Percentiles rank a stretch among this genome's conserved stretches.
These are phyloP conservation scores for Pythium phragmiticola DNA, from an alignment of 352 stramenopile genomes.

Conservation along the genomic window DNA sequence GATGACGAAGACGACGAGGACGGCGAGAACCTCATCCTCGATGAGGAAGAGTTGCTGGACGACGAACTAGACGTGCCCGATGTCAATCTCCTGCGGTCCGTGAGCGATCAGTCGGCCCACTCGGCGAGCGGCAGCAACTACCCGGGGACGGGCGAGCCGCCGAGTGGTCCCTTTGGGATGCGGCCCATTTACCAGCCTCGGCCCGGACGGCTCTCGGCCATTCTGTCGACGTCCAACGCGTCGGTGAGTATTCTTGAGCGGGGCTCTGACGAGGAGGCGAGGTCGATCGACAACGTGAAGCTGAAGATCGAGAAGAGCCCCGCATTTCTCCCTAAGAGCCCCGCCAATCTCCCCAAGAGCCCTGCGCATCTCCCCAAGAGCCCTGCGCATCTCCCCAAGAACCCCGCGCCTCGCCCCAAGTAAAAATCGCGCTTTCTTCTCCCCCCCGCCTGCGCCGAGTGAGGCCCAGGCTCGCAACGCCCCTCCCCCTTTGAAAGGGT, in stretches of 20 bases:
- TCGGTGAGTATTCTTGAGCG: conserved; percentile 34
- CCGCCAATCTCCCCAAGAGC: too few relatives aligned
- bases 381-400: not conserved
- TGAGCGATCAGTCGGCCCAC: conserved; percentile 15
- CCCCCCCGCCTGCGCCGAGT: too few relatives aligned
- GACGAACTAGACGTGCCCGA: conserved; percentile 17
- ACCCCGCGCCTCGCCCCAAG: not conserved
- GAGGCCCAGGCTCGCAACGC: too few relatives aligned
- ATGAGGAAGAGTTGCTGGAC: conserved; percentile 26
- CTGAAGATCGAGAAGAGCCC: conserved; percentile 15
- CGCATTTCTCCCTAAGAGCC: not conserved
- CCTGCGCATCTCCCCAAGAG: too few relatives aligned
- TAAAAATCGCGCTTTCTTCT: not conserved
- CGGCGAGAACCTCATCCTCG: conserved; percentile 25
- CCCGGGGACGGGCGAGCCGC: conserved; percentile 3
- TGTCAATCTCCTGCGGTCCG: conserved; percentile 12
- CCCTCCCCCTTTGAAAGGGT: not conserved
- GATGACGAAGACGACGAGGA: conserved; percentile 35
- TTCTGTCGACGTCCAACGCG: conserved; percentile 20
- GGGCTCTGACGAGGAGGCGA: conserved; percentile 16
- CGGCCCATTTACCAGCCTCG: conserved; percentile 12
- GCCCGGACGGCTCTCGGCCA: conserved; percentile 24
- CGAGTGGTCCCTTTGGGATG: conserved; percentile 8
- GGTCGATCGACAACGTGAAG: conserved; percentile 20
- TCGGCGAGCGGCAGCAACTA: conserved; percentile 9